Evolutionary conservation across 2,329 filamentous ascomycete genomes (phyloP).

Genomic region (Cryphonectria japonica): DNA sequence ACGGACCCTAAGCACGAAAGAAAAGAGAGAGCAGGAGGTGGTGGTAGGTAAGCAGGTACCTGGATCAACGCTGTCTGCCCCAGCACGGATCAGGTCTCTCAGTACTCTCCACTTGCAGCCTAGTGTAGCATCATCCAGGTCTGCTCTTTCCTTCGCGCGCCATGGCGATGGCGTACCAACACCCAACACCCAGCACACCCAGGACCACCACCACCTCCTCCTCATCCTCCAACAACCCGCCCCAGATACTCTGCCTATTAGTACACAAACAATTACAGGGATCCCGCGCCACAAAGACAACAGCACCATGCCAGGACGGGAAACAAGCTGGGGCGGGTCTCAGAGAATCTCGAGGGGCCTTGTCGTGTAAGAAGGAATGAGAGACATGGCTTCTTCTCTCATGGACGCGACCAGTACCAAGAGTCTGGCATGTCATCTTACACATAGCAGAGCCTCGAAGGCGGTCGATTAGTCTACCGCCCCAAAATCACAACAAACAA

Average conservation of each 20-base stretch:
- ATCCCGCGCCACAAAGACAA: conserved; percentile 6
- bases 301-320: conserved; percentile 8
- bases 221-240: background rate
- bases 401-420: background rate
- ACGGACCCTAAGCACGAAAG: background rate
- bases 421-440: background rate
- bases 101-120: background rate
- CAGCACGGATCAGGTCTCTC: background rate
- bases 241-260: background rate
- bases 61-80: background rate
- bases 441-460: background rate
- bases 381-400: background rate
- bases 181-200: too few relatives aligned
- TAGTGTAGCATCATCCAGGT: background rate
- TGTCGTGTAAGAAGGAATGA: background rate
- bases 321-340: conserved; percentile 12
- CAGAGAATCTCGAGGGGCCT: background rate
- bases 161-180: background rate
- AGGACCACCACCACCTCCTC: too few relatives aligned
- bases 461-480: background rate
- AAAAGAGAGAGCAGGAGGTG: background rate
- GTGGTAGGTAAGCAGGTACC: conserved; percentile 1
- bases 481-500: background rate
- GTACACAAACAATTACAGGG: background rate
- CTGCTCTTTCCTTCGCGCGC: background rate